Evolutionary conservation across 1,284 basidiomycete genomes (phyloP), one percentile per base, ranked within the genome.

Genomic region (Heterobasidion occidentale): DNA sequence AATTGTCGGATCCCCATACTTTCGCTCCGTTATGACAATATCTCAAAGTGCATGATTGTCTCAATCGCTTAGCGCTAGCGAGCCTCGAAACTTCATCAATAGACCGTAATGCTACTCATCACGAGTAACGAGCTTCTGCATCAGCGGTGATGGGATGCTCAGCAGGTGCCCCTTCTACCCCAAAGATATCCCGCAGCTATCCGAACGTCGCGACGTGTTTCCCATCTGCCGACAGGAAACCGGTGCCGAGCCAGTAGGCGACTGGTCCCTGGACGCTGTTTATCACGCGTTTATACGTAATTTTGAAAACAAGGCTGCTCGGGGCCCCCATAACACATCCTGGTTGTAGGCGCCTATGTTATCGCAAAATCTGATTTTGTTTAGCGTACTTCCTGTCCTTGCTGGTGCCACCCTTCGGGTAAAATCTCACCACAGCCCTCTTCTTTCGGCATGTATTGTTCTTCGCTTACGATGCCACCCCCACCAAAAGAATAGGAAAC

Each of bases 371-470:
- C 27, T 6, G 27, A 27, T 27, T 27, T 27, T 27, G 38, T 42
- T 42, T 42, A 42, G 38, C n/a, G 38, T n/a, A n/a, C n/a, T 7
- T n/a, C 38, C n/a, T 42, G 6, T 42, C n/a, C 38, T 42, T 35
- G 50, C 38, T 42, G 38, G 12, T n/a, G n/a, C n/a, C 38, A n/a
- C 11, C n/a, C 38, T n/a, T 12, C 38, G 38, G 15, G 20, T 49
- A 33, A 14, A 15, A 35, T 51, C 34, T 51, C 34, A n/a, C 50
- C 50, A 33, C 20, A 33, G 50, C 12, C 20, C 34, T 47, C 46
- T 44, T 15, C 44, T 54, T 55, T 51, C 36, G 47, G 48, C 35
- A 27, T 34, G 54, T 51, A 44, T 55, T 55, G 54, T 55, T 33
- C 49, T 55, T 33, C 55, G 42, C 50, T 52, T 52, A 46, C 42